A percentile compares a stretch with the other conserved stretches of the same genome.
These are phyloP conservation scores for Paecilomyces variotii DNA, from an alignment of 2,329 filamentous ascomycete species.

Conservation along the genomic window DNA sequence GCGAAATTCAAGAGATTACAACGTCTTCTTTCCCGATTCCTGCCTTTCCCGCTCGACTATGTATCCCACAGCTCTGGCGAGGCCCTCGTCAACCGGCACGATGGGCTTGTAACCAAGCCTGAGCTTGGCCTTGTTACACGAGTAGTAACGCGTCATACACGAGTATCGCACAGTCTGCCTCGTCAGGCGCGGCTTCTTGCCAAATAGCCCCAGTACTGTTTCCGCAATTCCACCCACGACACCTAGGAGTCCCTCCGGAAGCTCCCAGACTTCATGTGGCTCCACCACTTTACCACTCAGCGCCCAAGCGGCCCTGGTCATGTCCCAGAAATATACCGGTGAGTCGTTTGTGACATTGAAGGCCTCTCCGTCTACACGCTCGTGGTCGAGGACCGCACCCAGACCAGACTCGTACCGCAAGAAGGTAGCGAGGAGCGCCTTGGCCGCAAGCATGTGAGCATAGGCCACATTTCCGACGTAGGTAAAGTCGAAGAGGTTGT, in stretches of 20 bases:
- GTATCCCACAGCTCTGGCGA: constrained; percentile 38
- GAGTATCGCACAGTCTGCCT: constrained; percentile 39
- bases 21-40: constrained; percentile 13
- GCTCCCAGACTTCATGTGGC: constrained; percentile 32
- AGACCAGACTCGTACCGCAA: constrained; percentile 33
- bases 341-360: constrained; percentile 88
- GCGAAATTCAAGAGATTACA: not conserved
- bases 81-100: constrained; percentile 38
- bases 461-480: constrained; percentile 64
- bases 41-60: constrained; percentile 32
- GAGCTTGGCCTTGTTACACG: constrained; percentile 38
- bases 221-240: constrained; percentile 36
- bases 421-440: constrained; percentile 58
- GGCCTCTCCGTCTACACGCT: constrained; percentile 72
- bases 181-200: constrained; percentile 39
- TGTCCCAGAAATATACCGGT: constrained; percentile 87
- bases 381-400: constrained; percentile 59
- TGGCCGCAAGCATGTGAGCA: constrained; percentile 73
- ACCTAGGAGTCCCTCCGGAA: constrained; percentile 33
- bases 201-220: constrained; percentile 33
- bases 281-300: constrained; percentile 37
- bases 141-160: constrained; percentile 42
- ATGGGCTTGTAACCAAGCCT: constrained; percentile 39
- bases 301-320: constrained; percentile 70
- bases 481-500: constrained; percentile 63